Evolutionary conservation across 1,284 basidiomycete genomes (phyloP), one percentile per base, ranked within the genome.

Genomic region (Tilletia setariae): DNA sequence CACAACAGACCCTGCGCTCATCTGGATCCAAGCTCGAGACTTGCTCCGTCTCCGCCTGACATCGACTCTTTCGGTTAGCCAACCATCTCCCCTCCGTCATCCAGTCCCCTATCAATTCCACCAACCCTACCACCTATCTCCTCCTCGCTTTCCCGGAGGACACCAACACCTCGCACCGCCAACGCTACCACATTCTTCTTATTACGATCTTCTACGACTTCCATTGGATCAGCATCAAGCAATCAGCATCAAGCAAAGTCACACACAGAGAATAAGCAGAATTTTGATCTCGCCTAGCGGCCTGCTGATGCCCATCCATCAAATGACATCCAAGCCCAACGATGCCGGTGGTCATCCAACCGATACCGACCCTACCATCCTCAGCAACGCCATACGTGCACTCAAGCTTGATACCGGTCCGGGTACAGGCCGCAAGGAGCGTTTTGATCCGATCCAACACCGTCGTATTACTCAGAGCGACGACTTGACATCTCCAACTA

Each of bases 331-430:
- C 23, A 28, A 21, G 28, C 23, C 51, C 51, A 23, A 28, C 23
- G 21, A 53, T 23, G 13, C 16, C 11, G 28, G 13, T 32, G 11
- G 16, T 7, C 51, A 6, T 2, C 15, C 56, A 9, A 32, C 56
- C 9, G 19, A 25, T 13, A 40, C 56, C 13, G 56, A 61, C n/a
- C 56, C 56, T 16, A 30, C 23, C 25, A 61, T 61, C 28, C 56
- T 61, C 30, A 61, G 35, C 56, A 61, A 32, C 32, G 56, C 56
- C 30, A 25, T 61, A 3, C 56, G 56, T 21, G 56, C 56, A 15
- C 56, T 61, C 30, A 61, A 30, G 16, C 56, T 61, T 15, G 56
- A 61, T 30, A 61, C 35, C 56, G 46, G 19, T 16, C 7, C 46
- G 16, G 46, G 6, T 4, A 4, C 19, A 6, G 35, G 16, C 16